Evolutionary conservation across 768 basidiomycete species (phyloP).

Genomic region (Boletus sensibilis): DNA sequence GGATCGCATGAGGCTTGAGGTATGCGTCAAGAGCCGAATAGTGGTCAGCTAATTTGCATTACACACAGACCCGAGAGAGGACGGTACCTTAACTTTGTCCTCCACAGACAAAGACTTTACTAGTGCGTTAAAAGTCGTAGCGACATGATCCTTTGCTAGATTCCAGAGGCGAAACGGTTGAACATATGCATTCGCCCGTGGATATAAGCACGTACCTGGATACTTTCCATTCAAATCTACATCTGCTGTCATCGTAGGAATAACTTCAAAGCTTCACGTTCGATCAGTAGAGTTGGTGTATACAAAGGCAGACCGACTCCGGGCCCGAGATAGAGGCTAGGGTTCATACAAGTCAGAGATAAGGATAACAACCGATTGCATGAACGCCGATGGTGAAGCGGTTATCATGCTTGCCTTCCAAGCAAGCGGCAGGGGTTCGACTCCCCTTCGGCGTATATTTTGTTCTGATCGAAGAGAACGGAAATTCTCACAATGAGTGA

Average conservation of each 20-base stretch:
- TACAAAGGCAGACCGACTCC: not conserved
- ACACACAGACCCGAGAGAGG: not conserved
- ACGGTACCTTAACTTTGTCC: slow-evolving; percentile 52
- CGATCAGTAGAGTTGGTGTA: not conserved
- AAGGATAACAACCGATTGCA: not conserved
- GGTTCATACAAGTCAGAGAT: too few species aligned
- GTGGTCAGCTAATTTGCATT: not conserved
- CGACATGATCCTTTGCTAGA: slow-evolving; percentile 51
- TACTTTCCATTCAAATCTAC: slow-evolving; percentile 17
- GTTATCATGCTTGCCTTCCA: slow-evolving; percentile 95
- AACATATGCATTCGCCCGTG: not conserved
- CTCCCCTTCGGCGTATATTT: slow-evolving; percentile 56
- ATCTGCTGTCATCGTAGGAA: slow-evolving; percentile 6
- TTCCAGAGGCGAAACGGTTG: not conserved
- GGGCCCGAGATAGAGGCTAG: not conserved
- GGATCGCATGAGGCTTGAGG: slow-evolving; percentile 62
- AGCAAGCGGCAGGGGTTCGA: slow-evolving; percentile 75
- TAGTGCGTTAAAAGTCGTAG: slow-evolving; percentile 54
- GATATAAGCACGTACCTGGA: slow-evolving; percentile 16
- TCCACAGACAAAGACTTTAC: slow-evolving; percentile 45
- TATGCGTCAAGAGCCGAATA: not conserved
- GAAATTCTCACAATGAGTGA: not conserved
- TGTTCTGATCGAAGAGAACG: too few species aligned
- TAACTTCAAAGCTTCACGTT: not conserved
- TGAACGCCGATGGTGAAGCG: slow-evolving; percentile 82